A percentile compares a stretch with the other conserved stretches of the same genome.
Conservation (phyloP, 2,329 filamentous ascomycete genomes). For the Laburnicola sp. region DNA sequence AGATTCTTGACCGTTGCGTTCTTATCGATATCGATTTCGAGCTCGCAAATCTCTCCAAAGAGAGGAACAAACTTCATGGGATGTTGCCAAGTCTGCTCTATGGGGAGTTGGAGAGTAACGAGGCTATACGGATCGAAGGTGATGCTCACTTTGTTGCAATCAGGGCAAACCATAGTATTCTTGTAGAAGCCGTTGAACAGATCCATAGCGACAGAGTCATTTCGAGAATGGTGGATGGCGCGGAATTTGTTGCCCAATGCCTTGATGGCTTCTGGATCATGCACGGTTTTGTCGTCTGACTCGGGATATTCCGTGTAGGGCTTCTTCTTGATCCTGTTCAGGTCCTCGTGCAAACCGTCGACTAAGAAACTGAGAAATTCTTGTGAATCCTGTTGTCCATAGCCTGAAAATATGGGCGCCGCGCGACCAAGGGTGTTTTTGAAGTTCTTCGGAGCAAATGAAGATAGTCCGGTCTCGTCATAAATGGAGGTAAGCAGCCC, state of each 20-base stretch:
- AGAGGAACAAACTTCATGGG: constrained; percentile 77
- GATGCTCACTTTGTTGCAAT: constrained; percentile 93
- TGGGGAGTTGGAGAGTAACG: constrained; percentile 84
- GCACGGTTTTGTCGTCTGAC: constrained; percentile 93
- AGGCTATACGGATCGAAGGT: constrained; percentile 98
- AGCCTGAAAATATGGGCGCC: constrained; percentile 86
- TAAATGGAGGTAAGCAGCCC: constrained; percentile 78
- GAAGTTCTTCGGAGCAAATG: constrained; percentile 77
- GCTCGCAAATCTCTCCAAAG: constrained; percentile 67
- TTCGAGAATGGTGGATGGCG: constrained; percentile 87
- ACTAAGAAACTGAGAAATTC: constrained; percentile 95
- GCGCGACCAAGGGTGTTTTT: constrained; percentile 80
- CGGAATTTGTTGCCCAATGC: constrained; percentile 87
- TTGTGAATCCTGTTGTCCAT: constrained; percentile 95
- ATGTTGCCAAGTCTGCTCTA: constrained; percentile 79
- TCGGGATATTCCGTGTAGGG: constrained; percentile 98
- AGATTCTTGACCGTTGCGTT: constrained; percentile 69
- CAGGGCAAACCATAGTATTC: constrained; percentile 90
- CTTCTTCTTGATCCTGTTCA: constrained; percentile 92
- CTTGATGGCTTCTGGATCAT: constrained; percentile 76
- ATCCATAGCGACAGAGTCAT: constrained; percentile 93
- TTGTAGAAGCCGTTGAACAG: constrained; percentile 98
- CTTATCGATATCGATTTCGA: constrained; percentile 80
- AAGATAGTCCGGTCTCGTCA: constrained; percentile 64
- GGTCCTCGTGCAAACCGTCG: constrained; percentile 90